Base-by-base conservation (phyloP, 1,284 basidiomycete species). In the Meripilus lineatus region DNA sequence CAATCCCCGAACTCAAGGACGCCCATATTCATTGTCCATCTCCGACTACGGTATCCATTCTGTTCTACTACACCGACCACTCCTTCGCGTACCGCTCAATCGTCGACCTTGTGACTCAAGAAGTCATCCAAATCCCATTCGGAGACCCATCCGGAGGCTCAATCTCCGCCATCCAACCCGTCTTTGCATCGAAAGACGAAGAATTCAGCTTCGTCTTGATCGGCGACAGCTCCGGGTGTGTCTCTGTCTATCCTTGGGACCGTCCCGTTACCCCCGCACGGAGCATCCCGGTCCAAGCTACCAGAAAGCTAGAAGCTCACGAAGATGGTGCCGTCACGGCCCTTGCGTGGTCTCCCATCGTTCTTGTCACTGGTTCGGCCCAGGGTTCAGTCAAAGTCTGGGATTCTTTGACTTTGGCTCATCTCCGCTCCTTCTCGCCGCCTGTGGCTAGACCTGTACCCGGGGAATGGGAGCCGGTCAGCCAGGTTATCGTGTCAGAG, bases 321-420 rank as follows among this genome's bases (percentile, higher is more conserved):
- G 64, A 67, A 34, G 79, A 84, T 47, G 76, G 74, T 0, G 66
- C 68, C 5, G 69, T 89, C 20, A 81, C 77, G 3, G 71, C 79
- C 5, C 64, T 90, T n/a, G 69, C 77, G 1, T 79, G 79, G 69
- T 80, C 78, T 47, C 65, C 72, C 1, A 55, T 71, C 8, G 67
- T 78, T 2, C 65, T 88, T 34, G 72, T 79, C 20, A 80, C 81
- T 1, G 84, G 87, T 23, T 81, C 80, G 13, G 69, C 75, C 1
- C 66, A 72, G 6, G 90, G 91, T 3, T 68, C 69, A 3, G 73
- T 84, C 15, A 71, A 69, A 17, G 70, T 84, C 10, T 88, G 80
- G 65, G 84, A 91, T 52, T 72, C 77, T 1, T 68, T 91, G 42
- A 81, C 79, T 0, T 73, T 85, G 42, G 68, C 67, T 14, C 69